A percentile compares a stretch with the other conserved stretches of the same genome.
phyloP scores from a whole-genome alignment of 768 basidiomycete genomes.

The Tulasnella sp. region DNA sequence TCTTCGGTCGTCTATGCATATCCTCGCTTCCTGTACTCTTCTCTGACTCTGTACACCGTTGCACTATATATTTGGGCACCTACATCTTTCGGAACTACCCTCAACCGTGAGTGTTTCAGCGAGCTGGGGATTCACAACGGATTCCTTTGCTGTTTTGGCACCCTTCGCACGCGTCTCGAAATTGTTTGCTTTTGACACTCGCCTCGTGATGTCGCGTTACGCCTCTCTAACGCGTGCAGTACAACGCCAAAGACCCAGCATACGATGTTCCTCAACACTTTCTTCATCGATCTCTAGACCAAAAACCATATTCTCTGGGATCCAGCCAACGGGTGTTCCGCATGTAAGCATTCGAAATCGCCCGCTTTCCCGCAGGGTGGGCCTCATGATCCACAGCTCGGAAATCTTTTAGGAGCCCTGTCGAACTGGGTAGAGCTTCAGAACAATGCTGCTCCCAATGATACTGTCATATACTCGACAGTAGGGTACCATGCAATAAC shows the following conservation, averaged over 20 bases:
- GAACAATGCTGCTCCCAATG: slow-evolving; percentile 50
- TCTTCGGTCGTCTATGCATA: not conserved
- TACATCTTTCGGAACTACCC: not conserved
- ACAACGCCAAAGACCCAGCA: not conserved
- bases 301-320: slow-evolving; percentile 69
- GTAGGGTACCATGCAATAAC: slow-evolving; percentile 96
- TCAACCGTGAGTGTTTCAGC: not conserved
- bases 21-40: not conserved
- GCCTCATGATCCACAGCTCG: slow-evolving; percentile 53
- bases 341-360: slow-evolving; percentile 55
- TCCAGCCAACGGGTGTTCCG: slow-evolving; percentile 88
- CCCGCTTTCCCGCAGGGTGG: not conserved
- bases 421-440: slow-evolving; percentile 86
- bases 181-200: not conserved
- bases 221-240: not conserved
- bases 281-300: not conserved
- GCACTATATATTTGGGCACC: not conserved
- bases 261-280: not conserved
- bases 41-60: not conserved
- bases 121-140: not conserved
- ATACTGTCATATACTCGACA: slow-evolving; percentile 74
- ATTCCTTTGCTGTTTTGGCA: not conserved
- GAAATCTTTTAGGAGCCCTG: slow-evolving; percentile 89
- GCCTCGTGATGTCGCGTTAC: not conserved
- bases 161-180: not conserved